Evolutionary conservation across 768 basidiomycete genomes (phyloP).

Genomic region (Pleurotus tuber-regium): DNA sequence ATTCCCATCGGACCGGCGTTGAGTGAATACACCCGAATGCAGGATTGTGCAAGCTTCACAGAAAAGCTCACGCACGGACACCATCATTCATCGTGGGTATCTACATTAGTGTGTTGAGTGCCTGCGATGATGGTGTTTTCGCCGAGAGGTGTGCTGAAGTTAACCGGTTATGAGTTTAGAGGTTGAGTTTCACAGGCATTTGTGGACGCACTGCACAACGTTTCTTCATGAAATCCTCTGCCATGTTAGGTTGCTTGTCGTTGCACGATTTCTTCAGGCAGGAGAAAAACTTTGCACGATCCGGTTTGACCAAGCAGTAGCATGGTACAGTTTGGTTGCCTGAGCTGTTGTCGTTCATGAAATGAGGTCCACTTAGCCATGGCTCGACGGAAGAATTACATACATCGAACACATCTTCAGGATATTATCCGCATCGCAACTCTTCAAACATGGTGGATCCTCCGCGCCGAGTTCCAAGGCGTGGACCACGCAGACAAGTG

Average conservation of each 20-base stretch:
- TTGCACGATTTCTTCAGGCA: conserved; percentile 7
- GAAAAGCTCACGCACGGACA: too few species aligned
- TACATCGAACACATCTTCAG: conserved; percentile 8
- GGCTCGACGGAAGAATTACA: neutral
- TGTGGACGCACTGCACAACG: neutral
- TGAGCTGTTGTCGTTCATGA: neutral
- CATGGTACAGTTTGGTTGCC: conserved; percentile 1
- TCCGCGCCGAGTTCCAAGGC: too few species aligned
- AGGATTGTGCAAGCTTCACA: too few species aligned
- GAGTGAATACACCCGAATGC: too few species aligned
- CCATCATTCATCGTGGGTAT: too few species aligned
- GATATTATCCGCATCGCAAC: conserved; percentile 1
- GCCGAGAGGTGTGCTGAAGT: neutral
- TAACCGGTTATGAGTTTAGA: neutral
- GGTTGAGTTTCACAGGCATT: neutral
- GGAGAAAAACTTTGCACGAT: conserved; percentile 4
- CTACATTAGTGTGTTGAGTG: neutral
- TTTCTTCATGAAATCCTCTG: conserved; percentile 4
- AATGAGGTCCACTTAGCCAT: neutral
- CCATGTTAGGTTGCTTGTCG: conserved; percentile 2
- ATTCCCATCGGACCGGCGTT: conserved; percentile 5
- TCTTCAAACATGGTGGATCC: conserved; percentile 6
- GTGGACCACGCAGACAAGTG: neutral
- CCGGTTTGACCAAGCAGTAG: conserved; percentile 5
- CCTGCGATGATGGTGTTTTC: neutral